Base-by-base conservation (phyloP, 2,329 filamentous ascomycete genomes). In the Fusarium longipes region DNA sequence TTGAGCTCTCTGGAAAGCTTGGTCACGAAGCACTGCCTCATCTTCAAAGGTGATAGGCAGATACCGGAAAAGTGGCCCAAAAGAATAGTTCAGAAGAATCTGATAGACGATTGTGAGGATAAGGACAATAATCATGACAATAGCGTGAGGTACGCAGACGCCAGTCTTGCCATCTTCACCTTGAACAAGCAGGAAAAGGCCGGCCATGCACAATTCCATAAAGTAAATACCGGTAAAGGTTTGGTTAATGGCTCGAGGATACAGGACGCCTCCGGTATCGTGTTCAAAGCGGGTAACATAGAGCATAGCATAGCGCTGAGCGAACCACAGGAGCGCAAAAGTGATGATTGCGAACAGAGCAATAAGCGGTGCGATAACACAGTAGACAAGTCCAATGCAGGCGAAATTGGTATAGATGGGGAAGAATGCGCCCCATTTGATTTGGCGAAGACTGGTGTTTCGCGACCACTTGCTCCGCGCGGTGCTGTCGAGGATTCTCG, bases 321-420 rank as follows among this genome's bases (percentile, higher is more conserved):
- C 95, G 42, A 97, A 84, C 94, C 94, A 99, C 67, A 98, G 90
- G 0, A 99, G 83, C 44, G 87, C 86, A 77, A 98, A 98, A 0
- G 95, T 97, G 76, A 98, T 88, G 72, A 97, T 89, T 71, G 96
- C 95, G 81, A 99, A 98, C 22, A 98, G 81, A 47, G 96, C 87
- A 75, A 99, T 97, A 14, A 99, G 82, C 0, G 96, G 96, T 1
- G 96, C 89, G 39, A 98, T 90, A 57, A 98, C 86, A 36, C 89
- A 92, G 79, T 98, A 99, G 36, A 98, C 90, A 39, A 97, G 78
- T 2, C 88, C 93, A 70, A 99, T 98, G 67, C 93, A 96, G 40
- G 94, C 96, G 71, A 99, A 92, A 75, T 97, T 97, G 55, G 96
- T 97, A 78, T 98, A 99, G 0, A 97, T 90, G 0, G 96, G 96